Percentiles rank a stretch among this genome's conserved stretches.
Conservation (phyloP, 106 monocot genomes). For the Allium fistulosum region DNA sequence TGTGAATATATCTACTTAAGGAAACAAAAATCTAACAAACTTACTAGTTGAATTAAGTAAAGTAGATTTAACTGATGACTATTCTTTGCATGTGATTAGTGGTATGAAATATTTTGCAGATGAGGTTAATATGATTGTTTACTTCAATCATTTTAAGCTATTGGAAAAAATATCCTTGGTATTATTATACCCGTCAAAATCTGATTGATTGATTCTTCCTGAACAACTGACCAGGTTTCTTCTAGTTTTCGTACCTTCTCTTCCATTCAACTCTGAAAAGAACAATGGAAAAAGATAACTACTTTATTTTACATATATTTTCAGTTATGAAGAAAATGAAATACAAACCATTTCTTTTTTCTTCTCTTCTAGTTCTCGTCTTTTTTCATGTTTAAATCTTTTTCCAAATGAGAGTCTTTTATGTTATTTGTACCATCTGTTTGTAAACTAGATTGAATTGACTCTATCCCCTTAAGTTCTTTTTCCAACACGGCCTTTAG, state of each 20-base stretch:
- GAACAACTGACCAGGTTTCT: conserved; percentile 39
- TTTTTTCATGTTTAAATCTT: conserved; percentile 19
- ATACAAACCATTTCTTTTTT: conserved; percentile 61
- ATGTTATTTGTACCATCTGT: conserved; percentile 11
- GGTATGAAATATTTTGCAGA: no score
- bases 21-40: no score
- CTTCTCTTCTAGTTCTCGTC: conserved; percentile 37
- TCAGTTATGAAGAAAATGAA: conserved; percentile 1
- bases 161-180: no score
- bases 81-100: no score
- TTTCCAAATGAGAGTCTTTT: conserved; percentile 21
- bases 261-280: conserved; percentile 41
- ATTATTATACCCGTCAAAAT: conserved; percentile 52
- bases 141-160: no score
- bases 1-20: no score
- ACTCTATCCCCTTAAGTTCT: conserved; percentile 12
- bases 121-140: no score
- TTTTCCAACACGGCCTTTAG: conserved; percentile 42
- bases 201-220: conserved; percentile 48
- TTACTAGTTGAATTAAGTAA: no score
- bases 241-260: conserved; percentile 46
- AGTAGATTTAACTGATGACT: no score
- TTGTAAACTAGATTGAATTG: conserved; percentile 19
- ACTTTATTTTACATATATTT: neutral
- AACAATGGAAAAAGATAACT: conserved; percentile 9